A percentile compares a stretch with the other conserved stretches of the same genome.
Conservation (phyloP, 2,329 filamentous ascomycete genomes). For the Diplodia intermedia region DNA sequence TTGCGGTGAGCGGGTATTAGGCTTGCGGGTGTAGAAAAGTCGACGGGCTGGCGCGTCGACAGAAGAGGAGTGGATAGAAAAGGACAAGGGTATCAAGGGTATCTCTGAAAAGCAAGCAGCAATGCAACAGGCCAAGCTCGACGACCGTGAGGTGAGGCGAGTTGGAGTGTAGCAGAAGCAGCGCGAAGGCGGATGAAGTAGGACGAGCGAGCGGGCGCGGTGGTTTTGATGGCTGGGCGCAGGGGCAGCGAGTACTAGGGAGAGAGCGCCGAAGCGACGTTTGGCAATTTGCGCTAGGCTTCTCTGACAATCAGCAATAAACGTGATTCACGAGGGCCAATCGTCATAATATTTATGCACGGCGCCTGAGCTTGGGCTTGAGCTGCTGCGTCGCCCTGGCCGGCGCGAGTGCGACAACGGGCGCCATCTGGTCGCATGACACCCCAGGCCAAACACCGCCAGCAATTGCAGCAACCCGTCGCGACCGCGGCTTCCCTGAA, state of each 20-base stretch:
- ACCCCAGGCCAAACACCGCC: conserved; percentile 15
- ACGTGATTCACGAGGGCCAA: conserved; percentile 31
- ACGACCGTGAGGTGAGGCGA: conserved; percentile 14
- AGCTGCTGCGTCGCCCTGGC: conserved; percentile 15
- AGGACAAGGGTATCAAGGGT: conserved; percentile 30
- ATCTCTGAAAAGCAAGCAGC: conserved; percentile 29
- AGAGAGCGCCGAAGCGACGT: conserved; percentile 23
- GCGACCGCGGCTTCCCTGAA: conserved; percentile 27
- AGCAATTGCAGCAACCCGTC: conserved; percentile 15
- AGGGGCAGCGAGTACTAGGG: conserved; percentile 27
- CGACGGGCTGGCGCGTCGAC: conserved; percentile 18
- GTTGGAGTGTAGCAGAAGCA: conserved; percentile 10
- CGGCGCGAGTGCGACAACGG: conserved; percentile 13
- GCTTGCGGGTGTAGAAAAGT: conserved; percentile 23
- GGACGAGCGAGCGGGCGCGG: conserved; percentile 20
- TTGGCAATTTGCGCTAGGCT: conserved; percentile 30
- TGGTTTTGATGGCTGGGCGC: conserved; percentile 17
- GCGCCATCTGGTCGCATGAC: conserved; percentile 24
- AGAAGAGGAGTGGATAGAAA: conserved; percentile 9
- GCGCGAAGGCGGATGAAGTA: conserved; percentile 22
- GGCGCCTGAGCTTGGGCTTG: conserved; percentile 16
- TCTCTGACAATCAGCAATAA: conserved; percentile 31
- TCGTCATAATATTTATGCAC: conserved; percentile 32
- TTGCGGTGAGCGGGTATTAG: conserved; percentile 5
- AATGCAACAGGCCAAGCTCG: conserved; percentile 29